A percentile compares a stretch with the other conserved stretches of the same genome.
These are phyloP conservation scores for Diplocarpon rosae DNA, from an alignment of 2,329 filamentous ascomycete genomes.

Conservation along the genomic window DNA sequence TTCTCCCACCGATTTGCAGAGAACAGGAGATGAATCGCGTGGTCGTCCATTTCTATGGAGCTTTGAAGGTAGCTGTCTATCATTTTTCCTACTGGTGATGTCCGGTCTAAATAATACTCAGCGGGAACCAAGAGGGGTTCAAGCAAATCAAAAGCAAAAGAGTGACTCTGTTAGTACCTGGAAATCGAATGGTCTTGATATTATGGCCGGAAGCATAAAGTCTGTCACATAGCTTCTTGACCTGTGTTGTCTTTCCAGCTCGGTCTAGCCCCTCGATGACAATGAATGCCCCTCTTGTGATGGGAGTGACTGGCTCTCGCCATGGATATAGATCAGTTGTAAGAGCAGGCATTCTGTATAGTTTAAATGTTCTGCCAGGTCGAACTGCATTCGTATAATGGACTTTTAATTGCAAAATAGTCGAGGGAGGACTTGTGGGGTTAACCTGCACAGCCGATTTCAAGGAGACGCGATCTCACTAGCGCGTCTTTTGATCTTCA, in stretches of 20 bases:
- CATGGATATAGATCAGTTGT: conserved; percentile 13
- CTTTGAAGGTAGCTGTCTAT: conserved; percentile 56
- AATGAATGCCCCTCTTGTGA: conserved; percentile 47
- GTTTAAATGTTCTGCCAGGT: not conserved
- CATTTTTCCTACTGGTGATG: conserved; percentile 55
- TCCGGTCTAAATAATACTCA: conserved; percentile 40
- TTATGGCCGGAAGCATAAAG: conserved; percentile 39
- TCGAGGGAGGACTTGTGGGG: no score
- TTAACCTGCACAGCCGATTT: not conserved
- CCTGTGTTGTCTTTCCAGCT: conserved; percentile 65
- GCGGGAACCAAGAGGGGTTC: not conserved
- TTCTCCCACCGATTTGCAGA: conserved; percentile 63
- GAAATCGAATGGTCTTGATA: conserved; percentile 53
- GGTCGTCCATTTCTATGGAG: conserved; percentile 51
- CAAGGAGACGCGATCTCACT: conserved; percentile 2
- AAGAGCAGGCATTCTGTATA: conserved; percentile 9
- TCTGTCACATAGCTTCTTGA: conserved; percentile 41
- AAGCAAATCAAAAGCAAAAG: not conserved
- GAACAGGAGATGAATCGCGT: conserved; percentile 62
- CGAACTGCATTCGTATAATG: not conserved
- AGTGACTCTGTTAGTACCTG: conserved; percentile 35
- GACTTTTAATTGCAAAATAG: no score
- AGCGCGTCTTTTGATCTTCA: conserved; percentile 1
- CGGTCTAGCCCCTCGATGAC: conserved; percentile 63
- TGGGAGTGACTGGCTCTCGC: conserved; percentile 20